Percentiles rank a stretch among this genome's conserved stretches.
These are phyloP conservation scores for Cercophora scortea DNA, from an alignment of 495 filamentous ascomycete genomes.

Conservation along the genomic window DNA sequence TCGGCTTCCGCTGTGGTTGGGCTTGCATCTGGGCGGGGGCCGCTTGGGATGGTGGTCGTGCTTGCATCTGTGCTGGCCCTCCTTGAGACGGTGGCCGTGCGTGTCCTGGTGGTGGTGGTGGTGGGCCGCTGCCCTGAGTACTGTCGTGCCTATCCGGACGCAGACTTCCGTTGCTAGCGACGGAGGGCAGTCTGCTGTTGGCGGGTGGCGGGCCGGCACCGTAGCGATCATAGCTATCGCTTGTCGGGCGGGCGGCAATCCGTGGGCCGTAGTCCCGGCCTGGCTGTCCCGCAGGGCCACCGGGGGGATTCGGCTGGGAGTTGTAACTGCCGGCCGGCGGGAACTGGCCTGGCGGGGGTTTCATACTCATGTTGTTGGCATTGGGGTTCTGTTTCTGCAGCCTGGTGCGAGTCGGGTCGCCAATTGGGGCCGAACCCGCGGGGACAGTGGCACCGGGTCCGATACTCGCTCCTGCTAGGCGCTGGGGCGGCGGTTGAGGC, in stretches of 20 bases:
- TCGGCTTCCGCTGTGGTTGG: too few relatives aligned
- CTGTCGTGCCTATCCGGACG: background rate
- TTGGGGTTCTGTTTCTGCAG: conserved; percentile 32
- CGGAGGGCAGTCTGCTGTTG: background rate
- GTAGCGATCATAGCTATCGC: conserved; percentile 16
- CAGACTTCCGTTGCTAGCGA: conserved; percentile 7
- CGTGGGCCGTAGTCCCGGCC: conserved; percentile 19
- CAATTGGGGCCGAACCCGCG: conserved; percentile 11
- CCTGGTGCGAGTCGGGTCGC: conserved; percentile 21
- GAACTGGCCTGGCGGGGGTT: conserved; percentile 15
- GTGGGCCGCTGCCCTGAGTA: too few relatives aligned
- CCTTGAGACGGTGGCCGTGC: conserved; percentile 3
- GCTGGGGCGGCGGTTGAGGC: conserved; percentile 9
- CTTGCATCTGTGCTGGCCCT: conserved; percentile 9
- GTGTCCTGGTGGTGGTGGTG: conserved; percentile 2
- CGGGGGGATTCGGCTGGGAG: background rate
- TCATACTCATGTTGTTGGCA: background rate
- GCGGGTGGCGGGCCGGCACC: conserved; percentile 9
- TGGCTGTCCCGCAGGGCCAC: conserved; percentile 2
- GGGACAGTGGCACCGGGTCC: conserved; percentile 6
- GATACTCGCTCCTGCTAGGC: conserved; percentile 1
- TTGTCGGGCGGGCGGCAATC: conserved; percentile 16
- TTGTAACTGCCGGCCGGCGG: conserved; percentile 1
- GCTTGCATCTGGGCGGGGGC: too few relatives aligned
- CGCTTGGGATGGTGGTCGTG: conserved; percentile 7